These are phyloP conservation scores for Aspergillus texensis DNA, from an alignment of 2,329 filamentous ascomycete species.

Conservation along the genomic window DNA sequence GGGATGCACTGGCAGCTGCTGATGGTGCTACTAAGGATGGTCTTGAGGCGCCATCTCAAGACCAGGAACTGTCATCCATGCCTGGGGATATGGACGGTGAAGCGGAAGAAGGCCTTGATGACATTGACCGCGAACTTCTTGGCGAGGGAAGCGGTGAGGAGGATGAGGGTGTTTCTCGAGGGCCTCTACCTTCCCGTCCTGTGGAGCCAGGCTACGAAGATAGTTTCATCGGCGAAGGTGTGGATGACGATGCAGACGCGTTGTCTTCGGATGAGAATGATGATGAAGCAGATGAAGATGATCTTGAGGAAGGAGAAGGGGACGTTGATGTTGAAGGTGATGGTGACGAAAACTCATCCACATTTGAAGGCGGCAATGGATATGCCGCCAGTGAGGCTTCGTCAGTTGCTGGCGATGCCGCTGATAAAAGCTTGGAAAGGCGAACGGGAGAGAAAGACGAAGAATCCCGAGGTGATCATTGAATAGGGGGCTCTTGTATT, in stretches of 20 bases:
- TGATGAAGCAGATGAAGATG: conserved; percentile 37
- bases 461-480: conserved; percentile 33
- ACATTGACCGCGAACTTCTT: conserved; percentile 41
- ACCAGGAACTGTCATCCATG: conserved; percentile 25
- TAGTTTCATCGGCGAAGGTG: conserved; percentile 30
- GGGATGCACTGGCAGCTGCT: conserved; percentile 13
- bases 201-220: conserved; percentile 29
- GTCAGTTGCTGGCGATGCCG: conserved; percentile 26
- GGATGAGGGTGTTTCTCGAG: conserved; percentile 26
- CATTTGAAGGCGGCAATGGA: conserved; percentile 35
- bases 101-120: conserved; percentile 38
- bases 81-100: conserved; percentile 35
- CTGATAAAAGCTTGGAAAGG: conserved; percentile 13
- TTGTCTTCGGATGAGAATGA: conserved; percentile 35
- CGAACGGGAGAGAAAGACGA: conserved; percentile 28
- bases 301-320: conserved; percentile 37
- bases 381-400: conserved; percentile 38
- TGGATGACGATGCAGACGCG: conserved; percentile 29
- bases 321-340: conserved; percentile 25
- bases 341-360: conserved; percentile 36
- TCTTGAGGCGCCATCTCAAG: conserved; percentile 29
- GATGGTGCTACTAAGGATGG: conserved; percentile 17
- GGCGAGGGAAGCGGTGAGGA: conserved; percentile 42
- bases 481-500: neutral
- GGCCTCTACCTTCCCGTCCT: conserved; percentile 21